Percentiles rank a stretch among this genome's conserved stretches.
Evolutionary conservation across 192 early-diverging fungal species (phyloP).

Genomic region (Mortierella alpina): DNA sequence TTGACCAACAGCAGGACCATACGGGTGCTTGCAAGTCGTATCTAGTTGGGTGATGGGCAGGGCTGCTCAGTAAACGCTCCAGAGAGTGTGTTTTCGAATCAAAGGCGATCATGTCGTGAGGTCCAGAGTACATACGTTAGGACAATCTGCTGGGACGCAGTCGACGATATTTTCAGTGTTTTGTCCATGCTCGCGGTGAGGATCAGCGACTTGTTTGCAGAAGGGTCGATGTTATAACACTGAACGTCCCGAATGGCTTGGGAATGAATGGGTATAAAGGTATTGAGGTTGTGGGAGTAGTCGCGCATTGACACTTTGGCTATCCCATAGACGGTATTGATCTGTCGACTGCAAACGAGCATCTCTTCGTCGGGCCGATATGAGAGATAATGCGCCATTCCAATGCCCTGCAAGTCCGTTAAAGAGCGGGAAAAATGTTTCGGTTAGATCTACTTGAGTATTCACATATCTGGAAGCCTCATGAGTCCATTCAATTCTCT

Average conservation of each 20-base stretch:
- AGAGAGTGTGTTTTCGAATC: background rate
- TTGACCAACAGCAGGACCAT: slow-evolving; percentile 55
- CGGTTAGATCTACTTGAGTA: too few species aligned
- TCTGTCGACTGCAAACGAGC: slow-evolving; percentile 29
- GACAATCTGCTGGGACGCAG: slow-evolving; percentile 3
- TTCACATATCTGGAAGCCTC: too few species aligned
- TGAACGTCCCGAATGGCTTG: slow-evolving; percentile 46
- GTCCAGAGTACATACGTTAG: slow-evolving; percentile 10
- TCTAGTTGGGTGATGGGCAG: background rate
- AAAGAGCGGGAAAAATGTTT: background rate
- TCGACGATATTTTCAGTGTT: slow-evolving; percentile 40
- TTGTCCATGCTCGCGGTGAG: slow-evolving; percentile 51
- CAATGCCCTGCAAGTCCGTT: background rate
- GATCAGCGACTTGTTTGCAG: slow-evolving; percentile 19
- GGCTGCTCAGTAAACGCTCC: too few species aligned
- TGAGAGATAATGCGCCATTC: slow-evolving; percentile 18
- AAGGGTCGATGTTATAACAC: slow-evolving; percentile 12
- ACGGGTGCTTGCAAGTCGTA: slow-evolving; percentile 32
- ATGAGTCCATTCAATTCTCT: too few species aligned
- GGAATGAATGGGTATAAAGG: slow-evolving; percentile 35
- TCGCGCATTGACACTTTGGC: slow-evolving; percentile 42
- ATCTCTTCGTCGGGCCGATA: slow-evolving; percentile 41
- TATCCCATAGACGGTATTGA: slow-evolving; percentile 17
- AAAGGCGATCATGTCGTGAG: too few species aligned
- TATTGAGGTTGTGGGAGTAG: slow-evolving; percentile 4